phyloP scores from a whole-genome alignment of 1,139 yeast genomes.

The Ogataea hybrid region DNA sequence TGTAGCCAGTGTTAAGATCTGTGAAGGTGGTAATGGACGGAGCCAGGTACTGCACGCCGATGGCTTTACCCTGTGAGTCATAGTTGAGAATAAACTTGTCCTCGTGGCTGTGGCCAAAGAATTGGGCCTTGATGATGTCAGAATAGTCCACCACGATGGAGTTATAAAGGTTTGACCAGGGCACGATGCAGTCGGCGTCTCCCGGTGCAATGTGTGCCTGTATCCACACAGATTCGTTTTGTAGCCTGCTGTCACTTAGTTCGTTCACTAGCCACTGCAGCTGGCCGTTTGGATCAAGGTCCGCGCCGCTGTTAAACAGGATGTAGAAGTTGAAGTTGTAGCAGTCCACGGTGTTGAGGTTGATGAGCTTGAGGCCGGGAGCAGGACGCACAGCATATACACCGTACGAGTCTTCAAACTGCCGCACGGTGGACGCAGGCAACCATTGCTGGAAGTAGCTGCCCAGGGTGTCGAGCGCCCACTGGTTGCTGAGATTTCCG shows the following conservation, averaged over 20 bases:
- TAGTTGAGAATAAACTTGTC: constrained; percentile 1
- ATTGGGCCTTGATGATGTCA: constrained; percentile 4
- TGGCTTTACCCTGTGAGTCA: constrained; percentile 1
- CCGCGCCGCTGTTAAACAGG: neutral
- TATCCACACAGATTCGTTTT: neutral
- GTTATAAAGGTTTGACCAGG: constrained; percentile 3
- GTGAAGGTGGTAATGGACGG: constrained; percentile 2
- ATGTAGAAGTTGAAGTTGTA: constrained; percentile 1
- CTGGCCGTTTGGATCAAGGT: neutral
- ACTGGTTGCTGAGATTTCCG: neutral
- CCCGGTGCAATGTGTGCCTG: constrained; percentile 2
- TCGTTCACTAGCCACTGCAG: constrained; percentile 3
- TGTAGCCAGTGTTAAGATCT: constrained; percentile 3
- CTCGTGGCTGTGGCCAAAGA: constrained; percentile 3
- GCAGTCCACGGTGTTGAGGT: constrained; percentile 1
- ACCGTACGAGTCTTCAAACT: neutral
- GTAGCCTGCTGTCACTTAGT: neutral
- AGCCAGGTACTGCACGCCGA: constrained; percentile 1
- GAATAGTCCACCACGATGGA: neutral
- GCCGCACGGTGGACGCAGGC: neutral
- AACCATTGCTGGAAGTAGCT: constrained; percentile 1
- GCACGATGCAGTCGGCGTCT: constrained; percentile 1
- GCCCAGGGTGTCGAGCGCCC: constrained; percentile 1
- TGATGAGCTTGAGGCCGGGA: constrained; percentile 1
- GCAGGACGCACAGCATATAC: constrained; percentile 1